Base-by-base conservation (phyloP, 352 stramenopile genomes). In the Phytophthora fragariaefolia region DNA sequence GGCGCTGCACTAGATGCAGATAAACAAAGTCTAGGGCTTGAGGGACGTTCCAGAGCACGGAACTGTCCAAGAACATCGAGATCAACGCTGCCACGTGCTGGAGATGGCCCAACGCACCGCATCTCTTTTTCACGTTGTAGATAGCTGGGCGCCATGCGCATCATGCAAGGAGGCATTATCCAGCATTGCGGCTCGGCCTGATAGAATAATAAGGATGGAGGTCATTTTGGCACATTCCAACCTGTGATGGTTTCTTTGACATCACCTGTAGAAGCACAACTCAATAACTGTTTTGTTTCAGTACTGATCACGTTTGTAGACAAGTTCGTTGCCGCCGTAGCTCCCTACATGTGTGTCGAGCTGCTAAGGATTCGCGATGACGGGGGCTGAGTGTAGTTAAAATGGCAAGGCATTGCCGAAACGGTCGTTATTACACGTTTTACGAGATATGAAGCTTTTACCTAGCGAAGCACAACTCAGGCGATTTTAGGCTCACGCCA, bases 1-100 rank as follows among this genome's bases (percentile, higher is more conserved):
- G 66, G 23, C 67, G 71, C 55, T 76, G 67, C 36, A 79, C 27
- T 12, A 79, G 58, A 42, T 73, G 67, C 48, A 76, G 47, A 43
- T 76, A 69, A 12, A 54, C 52, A 27, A 53, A 76, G 36, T 79
- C 67, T 54, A 73, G 38, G 3, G 67, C 71, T 60, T 76, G 71
- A 3, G 67, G 67, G 47, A 71, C 48, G 38, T 69, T 73, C 66
- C 70, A 77, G 60, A 42, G 67, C 6, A 34, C 26, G 27, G 66
- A 71, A 17, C 34, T 57, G 45, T 73, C 71, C 26, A 78, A 57
- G 22, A 66, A 75, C 24, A 51, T 36, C 10, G 66, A 71, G n/a
- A 78, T 66, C n/a, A 78, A 20, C 50, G 45, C 45, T 18, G 61
- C 66, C 30, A 78, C 66, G 18, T 77, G 66, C 26, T 66, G 61